Conservation (phyloP, 495 filamentous ascomycete species). For the Lentithecium fluviatile region DNA sequence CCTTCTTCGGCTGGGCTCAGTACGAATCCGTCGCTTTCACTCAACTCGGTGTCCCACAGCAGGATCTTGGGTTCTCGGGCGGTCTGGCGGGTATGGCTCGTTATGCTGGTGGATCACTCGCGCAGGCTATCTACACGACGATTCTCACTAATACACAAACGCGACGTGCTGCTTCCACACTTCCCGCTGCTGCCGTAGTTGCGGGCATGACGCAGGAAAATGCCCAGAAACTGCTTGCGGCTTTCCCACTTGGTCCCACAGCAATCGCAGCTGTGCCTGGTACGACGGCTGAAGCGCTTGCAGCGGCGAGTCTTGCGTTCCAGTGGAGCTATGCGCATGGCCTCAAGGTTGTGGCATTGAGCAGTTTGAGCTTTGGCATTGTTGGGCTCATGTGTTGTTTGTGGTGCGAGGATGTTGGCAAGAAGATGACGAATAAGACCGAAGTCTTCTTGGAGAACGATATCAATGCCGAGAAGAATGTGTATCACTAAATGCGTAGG, state of each 20-base stretch:
- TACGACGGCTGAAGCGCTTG: conserved; percentile 35
- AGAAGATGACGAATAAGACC: conserved; percentile 42
- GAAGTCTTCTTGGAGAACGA: conserved; percentile 44
- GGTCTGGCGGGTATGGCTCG: conserved; percentile 38
- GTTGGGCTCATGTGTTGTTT: conserved; percentile 38
- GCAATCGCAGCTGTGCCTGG: conserved; percentile 39
- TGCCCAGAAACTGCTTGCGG: conserved; percentile 34
- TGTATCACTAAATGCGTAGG: conserved; percentile 38
- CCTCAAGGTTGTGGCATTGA: conserved; percentile 36
- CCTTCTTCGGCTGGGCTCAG: conserved; percentile 40
- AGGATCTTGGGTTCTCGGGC: conserved; percentile 36
- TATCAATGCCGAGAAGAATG: conserved; percentile 41
- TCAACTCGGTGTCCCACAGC: conserved; percentile 36
- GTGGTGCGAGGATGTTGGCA: conserved; percentile 39
- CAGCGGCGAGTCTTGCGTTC: conserved; percentile 38
- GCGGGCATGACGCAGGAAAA: conserved; percentile 34
- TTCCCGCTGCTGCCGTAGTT: conserved; percentile 37
- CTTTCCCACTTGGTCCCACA: conserved; percentile 37
- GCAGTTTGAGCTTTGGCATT: conserved; percentile 37
- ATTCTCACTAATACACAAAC: conserved; percentile 41
- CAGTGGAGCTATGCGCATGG: conserved; percentile 41
- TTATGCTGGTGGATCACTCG: conserved; percentile 38
- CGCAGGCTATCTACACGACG: conserved; percentile 40
- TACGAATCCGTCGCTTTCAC: conserved; percentile 38
- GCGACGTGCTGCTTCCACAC: conserved; percentile 16